Evolutionary conservation across 2,329 filamentous ascomycete species (phyloP).

Genomic region (Aspergillus quadricinctus): DNA sequence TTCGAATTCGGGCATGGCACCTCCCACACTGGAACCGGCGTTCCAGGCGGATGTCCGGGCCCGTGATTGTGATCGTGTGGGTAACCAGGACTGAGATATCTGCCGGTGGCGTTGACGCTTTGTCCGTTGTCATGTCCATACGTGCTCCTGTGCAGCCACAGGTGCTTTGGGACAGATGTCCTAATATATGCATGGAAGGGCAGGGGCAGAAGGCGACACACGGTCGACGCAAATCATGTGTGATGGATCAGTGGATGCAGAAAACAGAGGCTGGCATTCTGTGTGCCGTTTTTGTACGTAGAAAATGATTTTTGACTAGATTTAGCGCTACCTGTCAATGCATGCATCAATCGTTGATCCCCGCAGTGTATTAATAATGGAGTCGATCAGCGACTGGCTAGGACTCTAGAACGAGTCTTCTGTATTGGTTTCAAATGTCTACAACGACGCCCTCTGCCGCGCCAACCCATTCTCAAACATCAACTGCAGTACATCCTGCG

Average conservation of each 20-base stretch:
- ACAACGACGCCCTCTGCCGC: conserved; percentile 20
- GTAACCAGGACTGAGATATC: conserved; percentile 22
- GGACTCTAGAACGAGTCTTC: background rate
- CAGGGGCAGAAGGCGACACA: conserved; percentile 14
- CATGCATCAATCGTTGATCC: background rate
- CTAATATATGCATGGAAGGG: conserved; percentile 10
- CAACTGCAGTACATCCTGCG: conserved; percentile 45
- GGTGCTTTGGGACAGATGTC: conserved; percentile 7
- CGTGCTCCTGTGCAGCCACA: conserved; percentile 6
- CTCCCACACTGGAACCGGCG: conserved; percentile 19
- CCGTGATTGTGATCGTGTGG: conserved; percentile 20
- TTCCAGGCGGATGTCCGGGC: conserved; percentile 15
- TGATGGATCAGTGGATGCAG: conserved; percentile 21
- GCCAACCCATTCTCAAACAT: conserved; percentile 27
- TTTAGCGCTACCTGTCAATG: conserved; percentile 1
- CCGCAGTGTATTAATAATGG: too few relatives aligned
- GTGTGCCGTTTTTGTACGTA: conserved; percentile 29
- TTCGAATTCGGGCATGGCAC: conserved; percentile 18
- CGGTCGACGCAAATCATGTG: conserved; percentile 23
- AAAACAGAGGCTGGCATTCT: conserved; percentile 24
- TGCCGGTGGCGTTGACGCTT: conserved; percentile 17
- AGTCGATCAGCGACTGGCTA: background rate
- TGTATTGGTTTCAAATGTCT: background rate
- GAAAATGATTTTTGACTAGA: conserved; percentile 25
- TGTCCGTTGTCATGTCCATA: conserved; percentile 13